Conservation (phyloP, 495 filamentous ascomycete genomes). For the Penicillium cinerascens region DNA sequence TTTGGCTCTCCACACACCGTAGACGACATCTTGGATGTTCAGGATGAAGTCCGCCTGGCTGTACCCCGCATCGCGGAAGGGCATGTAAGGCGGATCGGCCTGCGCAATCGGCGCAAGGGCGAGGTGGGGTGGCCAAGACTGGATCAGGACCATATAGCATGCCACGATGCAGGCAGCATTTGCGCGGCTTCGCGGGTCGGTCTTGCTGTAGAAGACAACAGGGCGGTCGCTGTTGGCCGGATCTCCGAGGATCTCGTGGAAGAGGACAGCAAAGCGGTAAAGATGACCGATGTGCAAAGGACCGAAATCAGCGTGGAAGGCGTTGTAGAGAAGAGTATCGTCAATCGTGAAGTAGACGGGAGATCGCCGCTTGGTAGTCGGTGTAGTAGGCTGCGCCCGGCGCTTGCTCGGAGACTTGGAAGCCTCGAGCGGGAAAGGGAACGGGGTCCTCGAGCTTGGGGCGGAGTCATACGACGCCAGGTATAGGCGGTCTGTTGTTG, state of each 20-base stretch:
- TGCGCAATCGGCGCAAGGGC: constrained; percentile 96
- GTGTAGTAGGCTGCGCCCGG: constrained; percentile 56
- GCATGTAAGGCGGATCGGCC: constrained; percentile 95
- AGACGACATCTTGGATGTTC: constrained; percentile 94
- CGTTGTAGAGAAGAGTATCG: constrained; percentile 89
- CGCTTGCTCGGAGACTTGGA: constrained; percentile 71
- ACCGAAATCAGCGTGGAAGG: constrained; percentile 97
- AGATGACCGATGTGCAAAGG: constrained; percentile 95
- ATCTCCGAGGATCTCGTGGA: constrained; percentile 91
- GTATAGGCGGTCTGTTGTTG: constrained; percentile 78
- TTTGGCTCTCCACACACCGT: constrained; percentile 98
- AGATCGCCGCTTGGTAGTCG: constrained; percentile 48
- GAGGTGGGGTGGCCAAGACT: constrained; percentile 95
- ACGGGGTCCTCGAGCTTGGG: constrained; percentile 74
- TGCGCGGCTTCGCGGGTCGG: constrained; percentile 88
- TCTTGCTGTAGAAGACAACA: constrained; percentile 91
- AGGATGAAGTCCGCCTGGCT: constrained; percentile 96
- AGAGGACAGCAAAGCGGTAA: constrained; percentile 89
- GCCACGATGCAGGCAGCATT: constrained; percentile 96
- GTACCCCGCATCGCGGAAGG: constrained; percentile 96
- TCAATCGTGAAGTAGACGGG: constrained; percentile 97
- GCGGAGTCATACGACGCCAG: constrained; percentile 85
- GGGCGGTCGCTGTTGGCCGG: constrained; percentile 76
- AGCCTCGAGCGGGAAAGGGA: constrained; percentile 71
- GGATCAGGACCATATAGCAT: constrained; percentile 98